These are phyloP conservation scores for Suhomyces coccinellae DNA, from an alignment of 1,139 yeast species.

Conservation along the genomic window DNA sequence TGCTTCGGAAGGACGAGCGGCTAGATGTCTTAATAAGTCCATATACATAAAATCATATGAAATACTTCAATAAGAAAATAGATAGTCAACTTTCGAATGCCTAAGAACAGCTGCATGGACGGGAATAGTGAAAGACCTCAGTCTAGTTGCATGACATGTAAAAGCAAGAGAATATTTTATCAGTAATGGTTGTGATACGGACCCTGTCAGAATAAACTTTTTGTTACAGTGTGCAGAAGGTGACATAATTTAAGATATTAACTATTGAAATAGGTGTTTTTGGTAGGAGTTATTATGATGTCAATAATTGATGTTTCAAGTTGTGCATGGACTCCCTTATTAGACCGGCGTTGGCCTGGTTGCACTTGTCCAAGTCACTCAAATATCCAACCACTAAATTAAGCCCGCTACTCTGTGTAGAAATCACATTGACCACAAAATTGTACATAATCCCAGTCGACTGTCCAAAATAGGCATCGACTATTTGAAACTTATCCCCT, in stretches of 20 bases:
- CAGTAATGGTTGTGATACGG: background rate
- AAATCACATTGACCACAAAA: conserved; percentile 3
- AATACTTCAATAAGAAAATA: background rate
- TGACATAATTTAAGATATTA: background rate
- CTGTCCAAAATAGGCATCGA: conserved; percentile 8
- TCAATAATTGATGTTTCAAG: conserved; percentile 2
- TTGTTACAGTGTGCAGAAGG: no score
- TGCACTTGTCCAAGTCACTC: conserved; percentile 1
- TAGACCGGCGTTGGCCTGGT: background rate
- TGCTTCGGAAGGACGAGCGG: no score
- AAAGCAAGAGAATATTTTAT: background rate
- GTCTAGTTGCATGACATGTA: background rate
- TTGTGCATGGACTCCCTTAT: background rate
- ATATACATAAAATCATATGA: background rate
- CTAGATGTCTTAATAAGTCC: background rate
- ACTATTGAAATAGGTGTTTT: background rate
- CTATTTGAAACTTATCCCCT: background rate
- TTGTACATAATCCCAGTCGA: conserved; percentile 3
- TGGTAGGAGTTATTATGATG: background rate
- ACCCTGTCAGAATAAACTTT: background rate
- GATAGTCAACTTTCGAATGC: background rate
- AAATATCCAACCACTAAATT: conserved; percentile 4
- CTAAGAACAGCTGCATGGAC: background rate
- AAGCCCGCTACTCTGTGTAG: conserved; percentile 5
- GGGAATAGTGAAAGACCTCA: background rate